Evolutionary conservation across 768 basidiomycete genomes (phyloP).

Genomic region (Suillus luteus): DNA sequence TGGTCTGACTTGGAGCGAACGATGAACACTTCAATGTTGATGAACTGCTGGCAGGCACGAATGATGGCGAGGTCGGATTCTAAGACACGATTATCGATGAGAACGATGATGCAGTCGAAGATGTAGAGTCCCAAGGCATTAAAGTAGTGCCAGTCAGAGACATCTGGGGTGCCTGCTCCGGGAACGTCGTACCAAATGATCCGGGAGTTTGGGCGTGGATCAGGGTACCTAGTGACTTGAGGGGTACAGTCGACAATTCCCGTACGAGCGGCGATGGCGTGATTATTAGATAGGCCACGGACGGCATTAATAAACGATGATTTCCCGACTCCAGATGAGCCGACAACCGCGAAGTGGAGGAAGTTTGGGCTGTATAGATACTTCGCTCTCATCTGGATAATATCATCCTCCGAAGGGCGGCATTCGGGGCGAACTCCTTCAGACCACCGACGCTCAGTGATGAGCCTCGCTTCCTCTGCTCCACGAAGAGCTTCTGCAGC

Average conservation of each 20-base stretch:
- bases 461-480: slow-evolving; percentile 23
- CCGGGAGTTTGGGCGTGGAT: slow-evolving; percentile 16
- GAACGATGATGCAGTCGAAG: slow-evolving; percentile 16
- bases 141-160: slow-evolving; percentile 30
- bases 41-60: neutral
- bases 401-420: slow-evolving; percentile 20
- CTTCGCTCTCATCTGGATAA: neutral
- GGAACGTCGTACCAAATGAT: slow-evolving; percentile 32
- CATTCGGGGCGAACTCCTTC: slow-evolving; percentile 15
- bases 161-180: slow-evolving; percentile 26
- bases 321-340: slow-evolving; percentile 29
- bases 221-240: slow-evolving; percentile 18
- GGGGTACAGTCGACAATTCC: slow-evolving; percentile 22
- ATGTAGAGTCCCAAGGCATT: slow-evolving; percentile 24
- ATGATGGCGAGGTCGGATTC: slow-evolving; percentile 2
- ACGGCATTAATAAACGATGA: slow-evolving; percentile 34
- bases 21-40: slow-evolving; percentile 19
- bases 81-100: slow-evolving; percentile 15
- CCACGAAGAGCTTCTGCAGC: slow-evolving; percentile 26
- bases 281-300: slow-evolving; percentile 24
- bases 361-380: slow-evolving; percentile 14
- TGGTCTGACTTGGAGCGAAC: slow-evolving; percentile 40
- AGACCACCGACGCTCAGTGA: slow-evolving; percentile 14
- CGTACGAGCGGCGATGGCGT: slow-evolving; percentile 23
- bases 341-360: slow-evolving; percentile 31